phyloP scores from a whole-genome alignment of 1,284 basidiomycete genomes.

The Cutaneotrichosporon spelunceum region DNA sequence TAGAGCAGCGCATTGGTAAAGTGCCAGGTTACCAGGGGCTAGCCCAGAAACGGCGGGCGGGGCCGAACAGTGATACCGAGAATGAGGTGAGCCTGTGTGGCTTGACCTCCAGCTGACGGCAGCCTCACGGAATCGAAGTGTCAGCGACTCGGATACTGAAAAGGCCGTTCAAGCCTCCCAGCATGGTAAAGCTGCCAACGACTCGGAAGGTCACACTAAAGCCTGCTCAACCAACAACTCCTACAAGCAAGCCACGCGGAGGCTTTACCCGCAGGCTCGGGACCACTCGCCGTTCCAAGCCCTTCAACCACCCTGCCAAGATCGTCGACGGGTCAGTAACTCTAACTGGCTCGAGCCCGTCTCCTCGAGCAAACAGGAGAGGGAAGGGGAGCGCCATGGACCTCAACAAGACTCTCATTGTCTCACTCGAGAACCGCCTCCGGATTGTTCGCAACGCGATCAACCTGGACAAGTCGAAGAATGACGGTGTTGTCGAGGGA shows the following conservation, averaged over 20 bases:
- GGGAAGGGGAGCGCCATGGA: constrained; percentile 4
- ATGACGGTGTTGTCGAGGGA: constrained; percentile 33
- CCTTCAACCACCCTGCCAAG: neutral
- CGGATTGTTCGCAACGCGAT: constrained; percentile 35
- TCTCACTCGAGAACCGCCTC: constrained; percentile 30
- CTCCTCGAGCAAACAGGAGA: neutral
- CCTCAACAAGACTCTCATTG: constrained; percentile 15
- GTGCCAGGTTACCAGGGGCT: constrained; percentile 40
- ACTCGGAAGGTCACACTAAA: neutral
- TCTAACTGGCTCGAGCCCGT: neutral
- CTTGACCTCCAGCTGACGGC: neutral
- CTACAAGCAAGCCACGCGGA: neutral
- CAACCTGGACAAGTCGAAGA: constrained; percentile 23
- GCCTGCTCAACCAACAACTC: neutral
- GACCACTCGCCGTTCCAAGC: neutral
- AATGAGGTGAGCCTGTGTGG: neutral
- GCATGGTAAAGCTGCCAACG: neutral
- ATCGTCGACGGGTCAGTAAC: neutral
- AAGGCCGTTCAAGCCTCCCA: constrained; percentile 40
- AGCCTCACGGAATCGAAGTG: neutral
- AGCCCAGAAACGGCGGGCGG: constrained; percentile 18
- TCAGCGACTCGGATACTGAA: constrained; percentile 35
- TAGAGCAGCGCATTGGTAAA: constrained; percentile 40
- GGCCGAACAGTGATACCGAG: neutral
- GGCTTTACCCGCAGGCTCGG: neutral